phyloP scores from a whole-genome alignment of 495 filamentous ascomycete genomes.

The Astrocystis sublimbata region DNA sequence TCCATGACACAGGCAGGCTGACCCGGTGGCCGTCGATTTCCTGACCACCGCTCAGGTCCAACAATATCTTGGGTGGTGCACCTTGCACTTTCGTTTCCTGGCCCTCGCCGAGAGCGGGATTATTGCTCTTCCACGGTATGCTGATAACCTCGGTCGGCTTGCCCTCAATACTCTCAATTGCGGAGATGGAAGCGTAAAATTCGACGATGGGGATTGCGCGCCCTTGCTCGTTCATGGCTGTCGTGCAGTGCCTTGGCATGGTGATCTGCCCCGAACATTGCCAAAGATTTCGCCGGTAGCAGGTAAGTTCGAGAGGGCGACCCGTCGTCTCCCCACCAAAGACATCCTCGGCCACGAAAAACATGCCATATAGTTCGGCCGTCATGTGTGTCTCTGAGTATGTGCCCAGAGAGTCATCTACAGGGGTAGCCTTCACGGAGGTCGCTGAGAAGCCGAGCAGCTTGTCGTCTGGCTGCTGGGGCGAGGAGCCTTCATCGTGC shows the following conservation, averaged over 20 bases:
- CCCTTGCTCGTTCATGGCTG: constrained; percentile 76
- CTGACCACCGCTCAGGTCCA: constrained; percentile 73
- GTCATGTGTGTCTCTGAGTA: constrained; percentile 66
- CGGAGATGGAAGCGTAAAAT: constrained; percentile 77
- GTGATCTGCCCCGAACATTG: constrained; percentile 84
- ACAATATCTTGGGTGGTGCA: constrained; percentile 58
- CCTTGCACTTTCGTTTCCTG: constrained; percentile 52
- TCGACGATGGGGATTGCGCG: constrained; percentile 72
- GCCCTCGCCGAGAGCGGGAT: constrained; percentile 53
- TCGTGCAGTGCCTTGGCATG: constrained; percentile 68
- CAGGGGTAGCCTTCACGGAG: constrained; percentile 64
- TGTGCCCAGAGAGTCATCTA: constrained; percentile 57
- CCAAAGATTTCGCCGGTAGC: constrained; percentile 88
- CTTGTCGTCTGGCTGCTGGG: constrained; percentile 70
- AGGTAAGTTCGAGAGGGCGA: constrained; percentile 81
- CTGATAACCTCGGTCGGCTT: constrained; percentile 88
- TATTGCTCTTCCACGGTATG: constrained; percentile 88
- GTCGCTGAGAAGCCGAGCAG: constrained; percentile 77
- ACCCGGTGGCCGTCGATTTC: constrained; percentile 70
- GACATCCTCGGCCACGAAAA: constrained; percentile 81
- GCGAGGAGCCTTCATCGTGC: constrained; percentile 35
- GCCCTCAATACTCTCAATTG: constrained; percentile 87
- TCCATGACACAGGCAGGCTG: constrained; percentile 82
- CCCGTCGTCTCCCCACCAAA: constrained; percentile 48
- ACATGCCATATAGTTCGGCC: constrained; percentile 91